Evolutionary conservation across 805 yeast species (phyloP).

Genomic region (Cyberlindnera euphorbiae): DNA sequence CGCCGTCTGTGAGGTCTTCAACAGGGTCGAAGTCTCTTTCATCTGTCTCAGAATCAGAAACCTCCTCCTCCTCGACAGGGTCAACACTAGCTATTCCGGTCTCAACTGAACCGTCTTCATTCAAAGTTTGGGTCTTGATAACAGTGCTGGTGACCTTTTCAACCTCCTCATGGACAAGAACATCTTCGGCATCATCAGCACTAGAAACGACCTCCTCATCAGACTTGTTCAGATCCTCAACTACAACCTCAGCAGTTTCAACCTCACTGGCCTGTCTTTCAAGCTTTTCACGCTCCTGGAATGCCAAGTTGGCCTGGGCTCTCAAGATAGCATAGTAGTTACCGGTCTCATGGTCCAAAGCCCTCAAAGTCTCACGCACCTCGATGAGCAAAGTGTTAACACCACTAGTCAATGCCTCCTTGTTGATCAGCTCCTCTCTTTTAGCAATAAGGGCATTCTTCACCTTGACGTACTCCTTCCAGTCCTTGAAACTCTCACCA

Average conservation of each 20-base stretch:
- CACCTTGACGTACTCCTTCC: constrained; percentile 56
- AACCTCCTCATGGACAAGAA: too few relatives aligned
- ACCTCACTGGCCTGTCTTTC: constrained; percentile 28
- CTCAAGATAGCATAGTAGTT: constrained; percentile 53
- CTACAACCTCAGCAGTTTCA: constrained; percentile 6
- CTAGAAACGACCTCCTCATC: constrained; percentile 1
- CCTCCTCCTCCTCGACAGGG: constrained; percentile 11
- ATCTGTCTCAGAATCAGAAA: constrained; percentile 10
- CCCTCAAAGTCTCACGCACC: constrained; percentile 37
- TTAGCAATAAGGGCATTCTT: constrained; percentile 50
- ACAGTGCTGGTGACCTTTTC: constrained; percentile 15
- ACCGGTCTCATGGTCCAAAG: constrained; percentile 54
- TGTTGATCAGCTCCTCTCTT: constrained; percentile 46
- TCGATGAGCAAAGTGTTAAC: constrained; percentile 31
- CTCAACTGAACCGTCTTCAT: constrained; percentile 14
- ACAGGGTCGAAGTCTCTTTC: constrained; percentile 9
- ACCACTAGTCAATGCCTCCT: constrained; percentile 28
- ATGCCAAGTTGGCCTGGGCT: constrained; percentile 53
- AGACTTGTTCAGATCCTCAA: constrained; percentile 5
- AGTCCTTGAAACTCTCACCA: constrained; percentile 41
- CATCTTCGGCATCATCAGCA: constrained; percentile 2
- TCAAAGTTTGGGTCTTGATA: constrained; percentile 12
- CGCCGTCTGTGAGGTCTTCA: not conserved
- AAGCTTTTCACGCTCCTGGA: constrained; percentile 47
- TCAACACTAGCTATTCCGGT: constrained; percentile 15